These are phyloP conservation scores for Cryptococcus deneoformans DNA, from an alignment of 1,284 basidiomycete species.

Conservation along the genomic window DNA sequence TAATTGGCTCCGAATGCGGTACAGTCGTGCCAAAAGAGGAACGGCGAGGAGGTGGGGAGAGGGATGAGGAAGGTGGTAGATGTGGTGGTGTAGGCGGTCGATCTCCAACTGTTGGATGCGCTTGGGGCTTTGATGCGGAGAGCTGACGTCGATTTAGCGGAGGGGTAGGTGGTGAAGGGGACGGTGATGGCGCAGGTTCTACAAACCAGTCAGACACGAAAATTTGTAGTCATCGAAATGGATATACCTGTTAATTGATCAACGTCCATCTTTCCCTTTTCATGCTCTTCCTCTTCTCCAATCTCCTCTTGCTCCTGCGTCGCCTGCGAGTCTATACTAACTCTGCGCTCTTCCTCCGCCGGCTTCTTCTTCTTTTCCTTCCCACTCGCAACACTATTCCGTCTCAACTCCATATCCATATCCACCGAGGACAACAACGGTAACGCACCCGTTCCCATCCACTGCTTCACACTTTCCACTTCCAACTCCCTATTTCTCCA, in stretches of 20 bases:
- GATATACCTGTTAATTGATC: neutral
- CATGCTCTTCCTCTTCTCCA: conserved; percentile 8
- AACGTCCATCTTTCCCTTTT: conserved; percentile 4
- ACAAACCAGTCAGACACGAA: neutral
- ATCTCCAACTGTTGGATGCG: neutral
- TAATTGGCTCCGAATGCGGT: too few species aligned
- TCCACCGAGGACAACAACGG: neutral
- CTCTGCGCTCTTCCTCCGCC: conserved; percentile 12
- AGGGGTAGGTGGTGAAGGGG: neutral
- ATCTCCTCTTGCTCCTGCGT: neutral
- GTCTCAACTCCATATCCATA: neutral
- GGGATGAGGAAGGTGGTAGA: neutral
- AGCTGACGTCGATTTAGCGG: neutral
- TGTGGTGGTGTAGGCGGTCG: neutral
- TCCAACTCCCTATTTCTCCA: conserved; percentile 53
- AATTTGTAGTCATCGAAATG: neutral
- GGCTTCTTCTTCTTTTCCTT: conserved; percentile 6
- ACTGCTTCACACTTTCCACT: conserved; percentile 31
- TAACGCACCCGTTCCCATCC: neutral
- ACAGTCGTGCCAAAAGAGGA: too few species aligned
- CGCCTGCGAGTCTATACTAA: conserved; percentile 12
- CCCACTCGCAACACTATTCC: neutral
- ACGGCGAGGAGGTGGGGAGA: too few species aligned
- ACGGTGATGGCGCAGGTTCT: neutral
- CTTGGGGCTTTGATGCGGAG: neutral